Percentiles rank a stretch among this genome's conserved stretches.
Conservation (phyloP, 1,284 basidiomycete genomes). For the Ustilago shanxiensis region DNA sequence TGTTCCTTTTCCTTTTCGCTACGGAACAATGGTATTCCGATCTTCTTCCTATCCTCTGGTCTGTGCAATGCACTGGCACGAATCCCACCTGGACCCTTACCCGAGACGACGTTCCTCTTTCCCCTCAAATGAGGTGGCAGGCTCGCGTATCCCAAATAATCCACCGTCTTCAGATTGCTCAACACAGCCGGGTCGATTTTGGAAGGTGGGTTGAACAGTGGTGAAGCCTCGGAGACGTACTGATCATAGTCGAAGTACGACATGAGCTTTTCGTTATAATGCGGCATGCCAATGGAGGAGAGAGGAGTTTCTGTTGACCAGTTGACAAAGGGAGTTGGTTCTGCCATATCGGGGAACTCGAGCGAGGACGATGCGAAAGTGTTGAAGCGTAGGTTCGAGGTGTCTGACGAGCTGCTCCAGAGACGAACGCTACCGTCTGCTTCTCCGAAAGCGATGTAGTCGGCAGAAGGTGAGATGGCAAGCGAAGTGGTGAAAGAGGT, state of each 20-base stretch:
- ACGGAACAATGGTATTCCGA: constrained; percentile 78
- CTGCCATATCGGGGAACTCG: constrained; percentile 84
- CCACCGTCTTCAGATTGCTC: constrained; percentile 83
- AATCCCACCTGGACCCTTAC: constrained; percentile 58
- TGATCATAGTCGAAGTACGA: constrained; percentile 77
- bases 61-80: constrained; percentile 50
- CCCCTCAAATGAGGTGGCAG: constrained; percentile 86
- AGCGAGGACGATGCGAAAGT: constrained; percentile 85
- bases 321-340: constrained; percentile 77
- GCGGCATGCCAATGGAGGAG: constrained; percentile 89
- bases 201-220: constrained; percentile 76
- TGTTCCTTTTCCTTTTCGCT: constrained; percentile 78
- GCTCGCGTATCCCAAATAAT: constrained; percentile 87
- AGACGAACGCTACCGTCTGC: constrained; percentile 87
- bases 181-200: constrained; percentile 85
- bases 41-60: constrained; percentile 62
- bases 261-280: constrained; percentile 82
- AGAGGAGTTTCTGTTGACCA: constrained; percentile 91
- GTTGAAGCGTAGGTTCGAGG: constrained; percentile 79
- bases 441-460: constrained; percentile 93
- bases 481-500: constrained; percentile 83
- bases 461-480: constrained; percentile 85
- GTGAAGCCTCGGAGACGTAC: constrained; percentile 68
- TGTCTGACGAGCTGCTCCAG: constrained; percentile 76
- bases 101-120: constrained; percentile 80